Evolutionary conservation across 2,329 filamentous ascomycete species (phyloP).

Genomic region (Fusarium pseudonygamai): DNA sequence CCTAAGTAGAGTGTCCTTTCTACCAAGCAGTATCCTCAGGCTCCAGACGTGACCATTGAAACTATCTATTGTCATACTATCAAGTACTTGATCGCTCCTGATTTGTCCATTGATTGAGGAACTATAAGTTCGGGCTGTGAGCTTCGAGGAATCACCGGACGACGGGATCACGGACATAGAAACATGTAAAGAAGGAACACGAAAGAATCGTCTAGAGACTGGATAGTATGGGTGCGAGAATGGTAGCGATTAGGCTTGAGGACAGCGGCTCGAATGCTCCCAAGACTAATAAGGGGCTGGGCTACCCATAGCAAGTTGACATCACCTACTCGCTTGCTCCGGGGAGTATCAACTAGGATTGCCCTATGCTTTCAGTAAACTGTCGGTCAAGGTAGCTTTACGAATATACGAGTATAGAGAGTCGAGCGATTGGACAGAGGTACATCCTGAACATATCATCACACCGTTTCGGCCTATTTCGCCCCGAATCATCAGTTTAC

Average conservation of each 20-base stretch:
- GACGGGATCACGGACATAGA: not conserved
- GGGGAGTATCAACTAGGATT: not conserved
- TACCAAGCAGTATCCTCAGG: fast-evolving
- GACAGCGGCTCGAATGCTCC: fast-evolving
- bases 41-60: too few species aligned
- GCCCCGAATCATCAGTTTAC: not conserved
- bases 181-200: fast-evolving
- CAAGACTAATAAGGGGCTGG: fast-evolving
- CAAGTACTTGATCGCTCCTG: too few species aligned
- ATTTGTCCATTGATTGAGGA: not conserved
- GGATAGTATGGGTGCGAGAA: fast-evolving
- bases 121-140: not conserved
- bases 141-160: not conserved
- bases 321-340: not conserved
- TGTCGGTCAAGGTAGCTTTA: not conserved
- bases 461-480: not conserved
- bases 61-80: not conserved
- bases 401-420: not conserved
- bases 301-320: not conserved
- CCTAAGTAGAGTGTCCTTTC: fast-evolving
- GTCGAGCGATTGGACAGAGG: not conserved
- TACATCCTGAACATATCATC: not conserved
- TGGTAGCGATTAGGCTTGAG: fast-evolving
- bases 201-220: not conserved
- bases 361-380: too few species aligned